Evolutionary conservation across 1,139 yeast genomes (phyloP), one percentile per base, ranked within the genome.

Genomic region (Taiozyma sp.): DNA sequence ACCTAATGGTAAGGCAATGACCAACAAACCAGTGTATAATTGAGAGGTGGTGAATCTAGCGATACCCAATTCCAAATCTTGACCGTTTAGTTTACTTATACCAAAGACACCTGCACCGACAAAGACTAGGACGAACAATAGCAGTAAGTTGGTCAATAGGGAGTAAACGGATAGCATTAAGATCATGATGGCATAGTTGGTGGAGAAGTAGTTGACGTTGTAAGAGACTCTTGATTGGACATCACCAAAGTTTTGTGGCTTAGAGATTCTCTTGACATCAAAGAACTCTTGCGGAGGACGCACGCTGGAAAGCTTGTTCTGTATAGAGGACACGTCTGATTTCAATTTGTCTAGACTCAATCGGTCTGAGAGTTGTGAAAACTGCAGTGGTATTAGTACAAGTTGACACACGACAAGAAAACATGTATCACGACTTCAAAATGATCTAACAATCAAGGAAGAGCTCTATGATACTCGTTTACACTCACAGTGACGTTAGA

Each of bases 261-360:
- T 90, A 46, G 96, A 86, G 55, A 93, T 68, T 66, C 96, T 84
- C 70, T 93, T 87, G 63, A 88, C 72, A 67, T 93, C 98, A 63
- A 93, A 88, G 67, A 93, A 93, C 68, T 93, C 98, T 68, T 88
- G 95, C 44, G 95, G 90, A 43, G 97, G 88, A 67, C 87, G 84
- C 58, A 93, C 71, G 64, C 88, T 82, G 50, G 95, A 74, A 56
- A 90, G 75, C 54, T 85, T 80, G 44, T 76, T 64, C 65, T 85
- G 90, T 43, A 88, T 59, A 6, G 79, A 61, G 28, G 68, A 67
- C 21, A 73, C 68, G 50, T 75, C 78, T 45, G 68, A 58, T 59
- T 74, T 77, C 54, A 81, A 61, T 58, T 81, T 73, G 29, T 81
- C 86, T 43, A 79, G 59, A 57, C 70, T 79, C 57, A 81, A 67